A percentile compares a stretch with the other conserved stretches of the same genome.
phyloP scores from a whole-genome alignment of 345 rosid genomes.

The Ailanthus altissimus region DNA sequence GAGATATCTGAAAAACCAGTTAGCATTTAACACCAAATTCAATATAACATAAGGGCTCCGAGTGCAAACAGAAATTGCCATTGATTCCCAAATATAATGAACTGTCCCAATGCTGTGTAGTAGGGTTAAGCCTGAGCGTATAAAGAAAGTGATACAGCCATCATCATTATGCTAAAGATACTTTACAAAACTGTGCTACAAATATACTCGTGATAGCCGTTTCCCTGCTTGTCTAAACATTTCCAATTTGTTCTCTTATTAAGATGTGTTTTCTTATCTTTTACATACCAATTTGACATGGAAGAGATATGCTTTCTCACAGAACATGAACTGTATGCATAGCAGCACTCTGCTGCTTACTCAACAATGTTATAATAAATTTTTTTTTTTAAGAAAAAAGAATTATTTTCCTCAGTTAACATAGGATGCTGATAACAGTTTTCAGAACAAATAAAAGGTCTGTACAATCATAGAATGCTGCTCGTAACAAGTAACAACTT shows the following conservation, averaged over 20 bases:
- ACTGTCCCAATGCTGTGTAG: background rate
- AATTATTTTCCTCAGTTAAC: background rate
- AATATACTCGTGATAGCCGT: background rate
- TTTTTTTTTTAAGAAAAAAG: background rate
- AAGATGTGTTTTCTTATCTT: background rate
- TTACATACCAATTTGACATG: background rate
- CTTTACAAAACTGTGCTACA: background rate
- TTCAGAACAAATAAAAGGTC: background rate
- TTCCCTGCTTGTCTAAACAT: background rate
- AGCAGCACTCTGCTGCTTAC: background rate
- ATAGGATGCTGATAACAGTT: background rate
- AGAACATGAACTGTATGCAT: background rate
- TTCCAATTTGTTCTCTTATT: background rate
- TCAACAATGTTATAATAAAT: background rate
- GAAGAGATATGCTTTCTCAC: background rate
- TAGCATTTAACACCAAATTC: background rate
- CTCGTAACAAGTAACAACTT: background rate
- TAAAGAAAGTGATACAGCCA: background rate
- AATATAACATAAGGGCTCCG: background rate
- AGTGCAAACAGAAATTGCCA: background rate
- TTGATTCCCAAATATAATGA: too few relatives aligned
- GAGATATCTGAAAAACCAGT: background rate
- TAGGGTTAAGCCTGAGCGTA: background rate
- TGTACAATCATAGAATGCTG: background rate
- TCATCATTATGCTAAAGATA: background rate